These are phyloP conservation scores for Canna indica DNA, from an alignment of 176 grass and related monocot species.

Conservation along the genomic window DNA sequence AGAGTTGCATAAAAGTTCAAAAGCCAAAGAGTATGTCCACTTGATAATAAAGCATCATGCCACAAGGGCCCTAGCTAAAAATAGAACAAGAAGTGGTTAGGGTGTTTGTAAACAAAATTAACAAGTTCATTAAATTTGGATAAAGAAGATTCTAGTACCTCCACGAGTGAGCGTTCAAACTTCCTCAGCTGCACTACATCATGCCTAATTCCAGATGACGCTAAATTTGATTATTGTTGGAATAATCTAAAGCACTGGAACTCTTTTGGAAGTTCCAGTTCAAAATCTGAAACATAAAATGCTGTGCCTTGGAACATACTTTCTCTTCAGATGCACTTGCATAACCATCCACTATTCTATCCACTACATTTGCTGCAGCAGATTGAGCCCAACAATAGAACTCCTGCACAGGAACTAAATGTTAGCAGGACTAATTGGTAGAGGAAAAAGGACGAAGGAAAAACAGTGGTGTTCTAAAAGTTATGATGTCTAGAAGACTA, in stretches of 20 bases:
- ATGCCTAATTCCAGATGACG: conserved; percentile 61
- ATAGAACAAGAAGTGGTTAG: conserved; percentile 29
- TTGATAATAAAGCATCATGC: conserved; percentile 72
- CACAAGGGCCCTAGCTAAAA: conserved; percentile 86
- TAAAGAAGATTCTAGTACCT: conserved; percentile 34
- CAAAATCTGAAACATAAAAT: conserved; percentile 91
- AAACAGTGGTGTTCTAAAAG: not conserved
- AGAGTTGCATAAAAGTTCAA: conserved; percentile 75
- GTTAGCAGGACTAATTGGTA: not conserved
- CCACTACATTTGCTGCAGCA: conserved; percentile 53
- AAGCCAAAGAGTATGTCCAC: conserved; percentile 64
- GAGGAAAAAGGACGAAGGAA: not conserved
- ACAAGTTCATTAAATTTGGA: not conserved
- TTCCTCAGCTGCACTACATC: conserved; percentile 76
- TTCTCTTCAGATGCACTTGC: conserved; percentile 52
- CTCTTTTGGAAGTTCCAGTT: conserved; percentile 70
- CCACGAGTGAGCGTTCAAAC: conserved; percentile 71
- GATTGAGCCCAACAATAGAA: conserved; percentile 95
- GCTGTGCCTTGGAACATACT: conserved; percentile 63
- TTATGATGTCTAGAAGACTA: not conserved
- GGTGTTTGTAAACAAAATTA: conserved; percentile 22
- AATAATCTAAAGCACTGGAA: conserved; percentile 21
- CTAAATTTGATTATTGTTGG: conserved; percentile 41
- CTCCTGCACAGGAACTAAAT: conserved; percentile 41
- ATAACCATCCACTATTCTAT: conserved; percentile 56